Conservation (phyloP, 1,284 basidiomycete genomes). For the Hypsizygus ulmarius region DNA sequence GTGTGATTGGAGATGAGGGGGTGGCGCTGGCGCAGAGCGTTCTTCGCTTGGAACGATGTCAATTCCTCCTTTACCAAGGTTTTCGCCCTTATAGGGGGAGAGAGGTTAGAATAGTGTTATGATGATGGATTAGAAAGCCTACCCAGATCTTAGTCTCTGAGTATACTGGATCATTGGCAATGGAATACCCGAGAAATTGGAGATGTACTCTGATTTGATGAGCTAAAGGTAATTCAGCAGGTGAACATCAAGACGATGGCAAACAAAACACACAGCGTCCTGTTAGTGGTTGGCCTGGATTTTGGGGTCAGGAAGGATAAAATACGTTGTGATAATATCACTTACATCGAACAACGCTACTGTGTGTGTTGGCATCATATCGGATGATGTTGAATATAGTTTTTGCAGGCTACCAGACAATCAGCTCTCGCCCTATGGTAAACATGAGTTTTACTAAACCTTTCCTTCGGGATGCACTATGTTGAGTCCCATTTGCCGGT, state of each 20-base stretch:
- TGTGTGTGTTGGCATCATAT: conserved; percentile 82
- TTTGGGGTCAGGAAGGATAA: conserved; percentile 12
- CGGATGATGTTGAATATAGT: conserved; percentile 87
- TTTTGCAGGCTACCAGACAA: conserved; percentile 65
- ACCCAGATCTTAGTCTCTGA: conserved; percentile 82
- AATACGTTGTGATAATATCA: conserved; percentile 14
- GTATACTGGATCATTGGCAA: conserved; percentile 91
- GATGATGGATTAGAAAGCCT: conserved; percentile 20
- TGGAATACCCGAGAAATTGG: conserved; percentile 91
- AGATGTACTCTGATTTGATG: conserved; percentile 97
- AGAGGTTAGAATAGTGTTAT: conserved; percentile 4
- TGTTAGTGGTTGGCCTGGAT: conserved; percentile 77
- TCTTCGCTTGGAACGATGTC: conserved; percentile 66
- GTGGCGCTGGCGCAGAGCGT: conserved; percentile 62
- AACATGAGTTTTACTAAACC: conserved; percentile 40
- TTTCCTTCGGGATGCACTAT: conserved; percentile 94
- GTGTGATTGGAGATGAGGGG: conserved; percentile 48
- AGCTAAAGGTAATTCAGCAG: conserved; percentile 59
- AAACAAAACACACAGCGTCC: conserved; percentile 69
- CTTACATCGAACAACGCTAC: conserved; percentile 87
- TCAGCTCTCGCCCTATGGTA: neutral
- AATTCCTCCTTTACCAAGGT: conserved; percentile 80
- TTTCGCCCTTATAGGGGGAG: conserved; percentile 51
- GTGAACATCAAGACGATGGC: conserved; percentile 9
- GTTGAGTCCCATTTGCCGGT: conserved; percentile 94